A percentile compares a stretch with the other conserved stretches of the same genome.
Conservation (phyloP, 2,329 filamentous ascomycete genomes). For the Sclerotinia nivalis region DNA sequence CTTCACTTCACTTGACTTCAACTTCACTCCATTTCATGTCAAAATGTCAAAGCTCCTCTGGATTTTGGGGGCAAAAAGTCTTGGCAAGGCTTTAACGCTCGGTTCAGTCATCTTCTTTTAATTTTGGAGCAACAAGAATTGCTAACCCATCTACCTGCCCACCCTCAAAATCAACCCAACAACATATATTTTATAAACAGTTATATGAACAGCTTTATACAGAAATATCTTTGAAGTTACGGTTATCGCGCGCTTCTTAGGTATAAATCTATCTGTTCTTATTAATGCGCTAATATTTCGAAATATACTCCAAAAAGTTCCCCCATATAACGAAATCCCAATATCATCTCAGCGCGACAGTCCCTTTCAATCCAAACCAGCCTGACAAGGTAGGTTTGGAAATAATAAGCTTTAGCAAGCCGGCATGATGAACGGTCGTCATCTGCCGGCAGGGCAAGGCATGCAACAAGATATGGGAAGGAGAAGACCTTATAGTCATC, state of each 20-base stretch:
- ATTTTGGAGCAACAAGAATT: constrained; percentile 26
- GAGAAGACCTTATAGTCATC: constrained; percentile 41
- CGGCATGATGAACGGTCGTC: constrained; percentile 76
- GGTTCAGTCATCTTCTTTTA: constrained; percentile 26
- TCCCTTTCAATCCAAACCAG: constrained; percentile 28
- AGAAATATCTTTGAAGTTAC: not conserved
- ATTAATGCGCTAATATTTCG: constrained; percentile 3
- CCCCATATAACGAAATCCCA: not conserved
- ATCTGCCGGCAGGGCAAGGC: constrained; percentile 75
- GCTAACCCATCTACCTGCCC: not conserved
- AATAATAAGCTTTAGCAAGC: constrained; percentile 50
- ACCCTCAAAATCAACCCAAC: not conserved
- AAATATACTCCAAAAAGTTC: not conserved
- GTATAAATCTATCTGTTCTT: not conserved
- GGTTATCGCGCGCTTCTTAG: not conserved
- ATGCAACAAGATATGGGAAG: constrained; percentile 41
- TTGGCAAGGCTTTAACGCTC: constrained; percentile 21
- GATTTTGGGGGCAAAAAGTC: not conserved
- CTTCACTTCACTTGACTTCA: too few relatives aligned
- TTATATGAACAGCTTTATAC: not conserved
- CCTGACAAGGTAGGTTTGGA: constrained; percentile 35
- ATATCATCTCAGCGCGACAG: constrained; percentile 12
- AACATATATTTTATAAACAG: not conserved
- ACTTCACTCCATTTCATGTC: too few relatives aligned
- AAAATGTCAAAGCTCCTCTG: not conserved